Percentiles rank a stretch among this genome's conserved stretches.
phyloP scores from a whole-genome alignment of 441 rosid species.

The Populus hybrid region DNA sequence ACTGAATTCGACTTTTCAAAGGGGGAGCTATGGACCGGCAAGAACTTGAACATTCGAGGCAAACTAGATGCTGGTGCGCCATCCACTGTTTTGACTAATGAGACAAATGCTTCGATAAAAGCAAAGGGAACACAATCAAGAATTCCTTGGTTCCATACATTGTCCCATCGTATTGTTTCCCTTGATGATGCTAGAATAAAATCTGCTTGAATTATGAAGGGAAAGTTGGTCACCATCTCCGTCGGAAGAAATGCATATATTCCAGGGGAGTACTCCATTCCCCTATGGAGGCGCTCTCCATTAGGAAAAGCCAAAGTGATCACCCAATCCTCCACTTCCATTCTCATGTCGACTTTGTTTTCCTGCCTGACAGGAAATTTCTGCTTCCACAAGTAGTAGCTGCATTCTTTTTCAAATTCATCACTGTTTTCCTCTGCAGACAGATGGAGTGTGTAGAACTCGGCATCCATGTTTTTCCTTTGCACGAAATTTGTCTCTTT shows the following conservation, averaged over 20 bases:
- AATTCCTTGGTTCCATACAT: constrained; percentile 12
- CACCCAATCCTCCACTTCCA: constrained; percentile 4
- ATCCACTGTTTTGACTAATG: constrained; percentile 45
- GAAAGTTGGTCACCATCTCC: not conserved
- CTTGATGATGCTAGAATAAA: constrained; percentile 8
- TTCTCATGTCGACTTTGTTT: not conserved
- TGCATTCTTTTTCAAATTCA: not conserved
- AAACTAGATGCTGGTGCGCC: constrained; percentile 52
- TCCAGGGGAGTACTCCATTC: constrained; percentile 1
- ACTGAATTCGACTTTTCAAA: constrained; percentile 38
- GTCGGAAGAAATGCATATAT: constrained; percentile 11
- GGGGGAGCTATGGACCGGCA: constrained; percentile 45
- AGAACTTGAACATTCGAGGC: constrained; percentile 46
- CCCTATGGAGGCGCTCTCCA: not conserved
- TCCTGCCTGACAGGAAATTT: constrained; percentile 9
- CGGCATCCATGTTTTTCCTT: not conserved
- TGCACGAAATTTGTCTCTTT: not conserved
- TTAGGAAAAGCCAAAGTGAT: constrained; percentile 3
- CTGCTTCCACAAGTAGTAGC: constrained; percentile 2
- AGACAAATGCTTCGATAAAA: constrained; percentile 8
- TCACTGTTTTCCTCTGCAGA: not conserved
- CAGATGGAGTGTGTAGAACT: not conserved
- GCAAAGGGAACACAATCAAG: constrained; percentile 3
- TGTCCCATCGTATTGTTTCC: constrained; percentile 8
- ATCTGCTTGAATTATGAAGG: constrained; percentile 13